Base-by-base conservation (phyloP, 2,329 filamentous ascomycete genomes). In the Epichloe uncinata region DNA sequence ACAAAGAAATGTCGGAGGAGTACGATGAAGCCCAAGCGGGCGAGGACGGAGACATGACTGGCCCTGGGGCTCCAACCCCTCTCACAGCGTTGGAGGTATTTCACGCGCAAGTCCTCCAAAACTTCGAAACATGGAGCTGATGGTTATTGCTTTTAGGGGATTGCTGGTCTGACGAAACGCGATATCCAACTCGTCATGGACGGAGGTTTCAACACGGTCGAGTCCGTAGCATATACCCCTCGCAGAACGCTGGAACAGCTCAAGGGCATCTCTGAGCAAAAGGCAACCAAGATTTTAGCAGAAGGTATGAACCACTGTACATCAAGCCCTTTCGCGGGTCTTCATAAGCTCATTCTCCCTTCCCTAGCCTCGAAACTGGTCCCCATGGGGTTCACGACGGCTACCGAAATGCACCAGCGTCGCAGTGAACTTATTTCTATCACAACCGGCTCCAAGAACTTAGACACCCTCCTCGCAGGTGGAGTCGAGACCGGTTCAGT, bases 361-460 rank as follows among this genome's bases (percentile, higher is more conserved):
- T 42, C 4, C 2, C 2, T 36, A 94, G 91, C 91, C 30, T 90
- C 89, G 1, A 98, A 96, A 67, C 78, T 97, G 47, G 93, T 98
- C 0, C 93, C 93, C 0, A 95, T 98, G 90, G 93, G 93, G 41
- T 98, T 98, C 65, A 98, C 94, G 1, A 98, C 93, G 0, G 93
- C 93, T 4, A 98, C 93, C 0, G 94, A 98, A 69, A 98, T 98
- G 90, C 94, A 98, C 64, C 87, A 91, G 59, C 84, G 93, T 56
- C 82, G 94, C 66, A 96, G 89, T 67, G 93, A 97, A 68, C 79
- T 98, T 52, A 98, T 98, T 57, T 96, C 90, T 13, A 95, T 98
- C 57, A 96, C 93, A 3, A 98, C 93, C 3, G 93, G 94, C 52
- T 97, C 93, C 8, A 98, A 98, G 70, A 90, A 96, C 62, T 78